A percentile compares a stretch with the other conserved stretches of the same genome.
These are phyloP conservation scores for Parastagonospora nodorum DNA, from an alignment of 2,329 filamentous ascomycete species.

Conservation along the genomic window DNA sequence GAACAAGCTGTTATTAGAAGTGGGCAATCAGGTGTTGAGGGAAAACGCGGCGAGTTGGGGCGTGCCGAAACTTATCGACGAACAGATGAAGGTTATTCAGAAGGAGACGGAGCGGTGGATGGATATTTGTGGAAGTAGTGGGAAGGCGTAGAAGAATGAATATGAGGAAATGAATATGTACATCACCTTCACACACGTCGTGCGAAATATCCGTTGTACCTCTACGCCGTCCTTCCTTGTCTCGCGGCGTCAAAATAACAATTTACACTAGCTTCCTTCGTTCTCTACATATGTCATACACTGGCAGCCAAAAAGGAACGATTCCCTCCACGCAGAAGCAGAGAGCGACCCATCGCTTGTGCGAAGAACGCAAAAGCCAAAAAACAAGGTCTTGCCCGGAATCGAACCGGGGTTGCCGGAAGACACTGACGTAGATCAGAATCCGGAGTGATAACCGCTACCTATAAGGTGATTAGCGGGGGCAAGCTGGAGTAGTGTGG, in stretches of 20 bases:
- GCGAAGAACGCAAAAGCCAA: neutral
- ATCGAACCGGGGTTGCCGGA: constrained; percentile 36
- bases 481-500: constrained; percentile 3
- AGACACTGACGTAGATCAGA: constrained; percentile 23
- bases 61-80: constrained; percentile 50
- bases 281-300: neutral
- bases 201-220: too few relatives aligned
- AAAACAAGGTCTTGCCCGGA: constrained; percentile 24
- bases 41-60: constrained; percentile 42
- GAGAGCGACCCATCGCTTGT: too few relatives aligned
- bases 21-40: constrained; percentile 51
- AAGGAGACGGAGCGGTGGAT: constrained; percentile 55
- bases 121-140: constrained; percentile 54
- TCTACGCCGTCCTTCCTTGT: too few relatives aligned
- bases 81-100: constrained; percentile 52
- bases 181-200: too few relatives aligned
- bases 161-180: neutral
- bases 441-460: constrained; percentile 37
- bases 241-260: too few relatives aligned
- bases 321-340: too few relatives aligned
- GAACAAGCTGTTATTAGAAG: constrained; percentile 58
- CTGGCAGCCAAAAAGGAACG: too few relatives aligned
- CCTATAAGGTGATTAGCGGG: constrained; percentile 12
- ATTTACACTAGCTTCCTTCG: neutral
- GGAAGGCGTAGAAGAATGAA: constrained; percentile 43